These are phyloP conservation scores for Venturia asperata DNA, from an alignment of 2,329 filamentous ascomycete genomes.

Conservation along the genomic window DNA sequence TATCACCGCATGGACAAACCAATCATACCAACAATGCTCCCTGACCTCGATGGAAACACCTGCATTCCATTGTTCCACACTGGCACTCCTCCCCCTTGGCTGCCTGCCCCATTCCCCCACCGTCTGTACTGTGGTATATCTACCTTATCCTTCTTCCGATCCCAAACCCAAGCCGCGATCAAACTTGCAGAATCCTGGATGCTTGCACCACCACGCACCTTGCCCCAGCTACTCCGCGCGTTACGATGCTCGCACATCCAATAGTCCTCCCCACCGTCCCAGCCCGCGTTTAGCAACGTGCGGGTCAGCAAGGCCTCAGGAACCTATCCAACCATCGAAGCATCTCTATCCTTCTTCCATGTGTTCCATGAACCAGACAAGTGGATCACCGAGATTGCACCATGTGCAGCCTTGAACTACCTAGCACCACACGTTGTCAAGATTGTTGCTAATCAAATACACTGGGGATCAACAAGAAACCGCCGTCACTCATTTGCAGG, in stretches of 20 bases:
- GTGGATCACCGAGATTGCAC: not conserved
- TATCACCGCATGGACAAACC: not conserved
- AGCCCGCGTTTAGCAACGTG: conserved; percentile 4
- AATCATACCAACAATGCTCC: not conserved
- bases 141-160: too few relatives aligned
- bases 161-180: not conserved
- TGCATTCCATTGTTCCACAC: not conserved
- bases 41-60: not conserved
- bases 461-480: not conserved
- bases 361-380: not conserved
- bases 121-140: too few relatives aligned
- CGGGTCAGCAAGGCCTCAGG: not conserved
- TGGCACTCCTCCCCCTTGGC: not conserved
- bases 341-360: not conserved
- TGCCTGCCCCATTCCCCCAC: too few relatives aligned
- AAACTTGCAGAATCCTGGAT: not conserved
- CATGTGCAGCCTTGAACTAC: not conserved
- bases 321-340: not conserved
- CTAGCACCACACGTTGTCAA: conserved; percentile 2
- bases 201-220: not conserved
- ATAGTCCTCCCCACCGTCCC: not conserved
- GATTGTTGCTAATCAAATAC: not conserved
- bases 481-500: not conserved
- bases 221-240: not conserved
- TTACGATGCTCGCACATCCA: not conserved